phyloP scores from a whole-genome alignment of 2,329 filamentous ascomycete species.

The Sclerotinia trifoliorum region DNA sequence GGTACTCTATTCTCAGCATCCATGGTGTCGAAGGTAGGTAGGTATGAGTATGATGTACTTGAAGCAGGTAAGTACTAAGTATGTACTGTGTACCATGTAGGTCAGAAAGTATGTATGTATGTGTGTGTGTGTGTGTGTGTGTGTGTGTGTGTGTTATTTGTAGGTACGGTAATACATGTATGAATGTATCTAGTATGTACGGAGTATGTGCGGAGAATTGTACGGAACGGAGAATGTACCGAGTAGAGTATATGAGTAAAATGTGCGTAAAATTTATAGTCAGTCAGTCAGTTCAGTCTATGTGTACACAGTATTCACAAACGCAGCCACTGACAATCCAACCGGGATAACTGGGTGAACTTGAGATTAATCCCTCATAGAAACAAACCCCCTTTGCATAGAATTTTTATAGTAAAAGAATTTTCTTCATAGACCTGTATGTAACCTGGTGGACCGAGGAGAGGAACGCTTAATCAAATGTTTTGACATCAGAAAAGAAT shows the following conservation, averaged over 20 bases:
- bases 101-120: not conserved
- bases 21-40: not conserved
- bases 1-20: not conserved
- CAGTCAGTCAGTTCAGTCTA: too few species aligned
- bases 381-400: not conserved
- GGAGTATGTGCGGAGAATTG: too few species aligned
- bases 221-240: not conserved
- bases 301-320: not conserved
- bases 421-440: not conserved
- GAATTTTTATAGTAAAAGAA: not conserved
- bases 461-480: not conserved
- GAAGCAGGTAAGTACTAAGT: not conserved
- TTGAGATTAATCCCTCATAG: constrained; percentile 16
- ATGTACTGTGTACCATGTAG: not conserved
- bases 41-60: not conserved
- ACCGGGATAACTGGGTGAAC: not conserved
- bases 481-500: too few species aligned
- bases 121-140: not conserved
- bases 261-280: too few species aligned
- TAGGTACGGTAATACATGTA: too few species aligned
- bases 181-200: not conserved
- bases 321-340: not conserved
- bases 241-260: not conserved
- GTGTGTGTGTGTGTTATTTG: not conserved
- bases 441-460: not conserved